phyloP scores from a whole-genome alignment of 495 filamentous ascomycete genomes.

The Pseudomonodictys pantanalensis region DNA sequence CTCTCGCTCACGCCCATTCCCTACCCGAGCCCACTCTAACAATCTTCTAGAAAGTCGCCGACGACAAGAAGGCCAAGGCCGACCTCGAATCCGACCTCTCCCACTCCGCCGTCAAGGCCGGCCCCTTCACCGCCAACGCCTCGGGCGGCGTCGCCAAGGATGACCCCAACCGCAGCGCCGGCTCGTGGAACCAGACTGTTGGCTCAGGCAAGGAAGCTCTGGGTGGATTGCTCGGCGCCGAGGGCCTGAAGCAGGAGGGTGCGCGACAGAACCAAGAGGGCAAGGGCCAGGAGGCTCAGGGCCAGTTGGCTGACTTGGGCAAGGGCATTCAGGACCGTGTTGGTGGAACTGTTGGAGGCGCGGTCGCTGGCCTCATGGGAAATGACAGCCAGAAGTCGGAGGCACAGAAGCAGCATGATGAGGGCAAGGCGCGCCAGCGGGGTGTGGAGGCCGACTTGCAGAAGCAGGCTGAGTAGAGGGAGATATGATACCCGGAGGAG shows the following conservation, averaged over 20 bases:
- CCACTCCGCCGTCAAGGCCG: slow-evolving; percentile 68
- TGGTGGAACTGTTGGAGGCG: slow-evolving; percentile 65
- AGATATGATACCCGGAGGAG: neutral
- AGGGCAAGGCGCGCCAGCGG: slow-evolving; percentile 81
- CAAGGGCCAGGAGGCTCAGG: slow-evolving; percentile 76
- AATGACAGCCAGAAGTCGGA: slow-evolving; percentile 61
- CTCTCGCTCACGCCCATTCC: neutral
- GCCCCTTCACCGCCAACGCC: slow-evolving; percentile 63
- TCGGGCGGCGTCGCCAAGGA: slow-evolving; percentile 71
- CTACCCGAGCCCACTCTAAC: neutral
- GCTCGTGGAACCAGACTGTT: slow-evolving; percentile 81
- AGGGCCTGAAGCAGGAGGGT: slow-evolving; percentile 70
- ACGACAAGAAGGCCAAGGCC: slow-evolving; percentile 46
- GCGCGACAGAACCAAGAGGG: slow-evolving; percentile 76
- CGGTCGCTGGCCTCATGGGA: slow-evolving; percentile 67
- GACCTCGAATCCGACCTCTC: slow-evolving; percentile 65
- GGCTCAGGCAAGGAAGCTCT: slow-evolving; percentile 81
- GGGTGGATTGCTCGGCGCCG: slow-evolving; percentile 71
- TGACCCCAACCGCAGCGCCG: slow-evolving; percentile 65
- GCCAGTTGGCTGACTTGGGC: slow-evolving; percentile 75
- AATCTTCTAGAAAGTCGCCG: slow-evolving; percentile 9
- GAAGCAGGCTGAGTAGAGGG: slow-evolving; percentile 51
- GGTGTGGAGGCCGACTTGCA: slow-evolving; percentile 80
- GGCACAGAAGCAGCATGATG: slow-evolving; percentile 68
- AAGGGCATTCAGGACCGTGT: slow-evolving; percentile 69